phyloP scores from a whole-genome alignment of 306 rosid genomes.

The Lathyrus tuberosus region DNA sequence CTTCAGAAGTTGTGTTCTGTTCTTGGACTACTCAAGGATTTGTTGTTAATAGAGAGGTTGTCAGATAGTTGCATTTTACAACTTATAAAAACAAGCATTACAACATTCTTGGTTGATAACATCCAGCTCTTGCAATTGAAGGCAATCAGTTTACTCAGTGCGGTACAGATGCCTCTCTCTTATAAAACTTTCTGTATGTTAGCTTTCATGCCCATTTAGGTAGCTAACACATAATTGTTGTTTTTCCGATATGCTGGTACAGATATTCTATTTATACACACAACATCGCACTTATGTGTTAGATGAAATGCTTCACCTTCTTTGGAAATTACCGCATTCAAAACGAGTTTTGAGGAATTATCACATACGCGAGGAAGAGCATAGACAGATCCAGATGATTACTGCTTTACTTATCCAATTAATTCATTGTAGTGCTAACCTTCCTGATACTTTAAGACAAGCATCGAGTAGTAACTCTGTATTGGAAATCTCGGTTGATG shows the following conservation, averaged over 20 bases:
- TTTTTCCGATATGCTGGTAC: slow-evolving; percentile 47
- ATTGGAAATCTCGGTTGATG: slow-evolving; percentile 74
- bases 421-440: slow-evolving; percentile 89
- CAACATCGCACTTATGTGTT: slow-evolving; percentile 91
- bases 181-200: slow-evolving; percentile 25
- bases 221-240: slow-evolving; percentile 21
- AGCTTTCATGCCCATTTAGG: slow-evolving; percentile 18
- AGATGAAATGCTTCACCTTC: slow-evolving; percentile 89
- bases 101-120: slow-evolving; percentile 93
- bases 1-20: slow-evolving; percentile 97
- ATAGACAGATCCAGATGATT: slow-evolving; percentile 95
- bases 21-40: slow-evolving; percentile 88
- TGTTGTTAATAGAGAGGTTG: slow-evolving; percentile 84
- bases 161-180: slow-evolving; percentile 61
- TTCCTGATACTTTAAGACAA: slow-evolving; percentile 83
- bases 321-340: slow-evolving; percentile 83
- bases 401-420: slow-evolving; percentile 92
- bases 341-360: slow-evolving; percentile 91
- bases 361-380: slow-evolving; percentile 92
- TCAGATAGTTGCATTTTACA: slow-evolving; percentile 97
- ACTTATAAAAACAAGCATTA: slow-evolving; percentile 85
- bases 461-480: slow-evolving; percentile 68
- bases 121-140: slow-evolving; percentile 95
- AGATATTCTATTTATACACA: slow-evolving; percentile 85
- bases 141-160: slow-evolving; percentile 86